phyloP scores from a whole-genome alignment of 2,329 filamentous ascomycete species.

The Calonectria hawksworthii region DNA sequence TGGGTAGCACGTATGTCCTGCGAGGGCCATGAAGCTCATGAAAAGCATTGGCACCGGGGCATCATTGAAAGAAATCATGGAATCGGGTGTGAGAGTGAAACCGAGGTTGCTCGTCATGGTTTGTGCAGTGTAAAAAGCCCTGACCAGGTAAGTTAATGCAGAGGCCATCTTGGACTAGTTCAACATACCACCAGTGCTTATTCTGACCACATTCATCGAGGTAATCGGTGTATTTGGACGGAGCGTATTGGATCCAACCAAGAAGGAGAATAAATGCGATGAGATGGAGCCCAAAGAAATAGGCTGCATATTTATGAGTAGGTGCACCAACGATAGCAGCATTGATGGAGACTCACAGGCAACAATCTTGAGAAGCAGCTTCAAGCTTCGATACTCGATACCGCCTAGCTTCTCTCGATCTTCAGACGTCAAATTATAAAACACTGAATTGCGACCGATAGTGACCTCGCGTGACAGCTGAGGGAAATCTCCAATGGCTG shows the following conservation, averaged over 20 bases:
- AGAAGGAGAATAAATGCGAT: slow-evolving; percentile 63
- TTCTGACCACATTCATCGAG: slow-evolving; percentile 55
- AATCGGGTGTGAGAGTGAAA: slow-evolving; percentile 68
- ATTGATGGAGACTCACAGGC: slow-evolving; percentile 46
- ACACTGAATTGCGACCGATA: slow-evolving; percentile 61
- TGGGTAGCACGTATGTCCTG: slow-evolving; percentile 70
- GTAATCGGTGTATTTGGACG: slow-evolving; percentile 57
- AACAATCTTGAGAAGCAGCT: slow-evolving; percentile 62
- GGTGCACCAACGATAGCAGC: background rate
- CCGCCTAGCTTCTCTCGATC: slow-evolving; percentile 63
- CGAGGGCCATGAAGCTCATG: slow-evolving; percentile 63
- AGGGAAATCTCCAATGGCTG: slow-evolving; percentile 49
- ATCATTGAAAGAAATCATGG: slow-evolving; percentile 64
- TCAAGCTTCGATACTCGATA: slow-evolving; percentile 65
- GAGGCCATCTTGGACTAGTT: too few species aligned
- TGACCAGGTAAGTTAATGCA: slow-evolving; percentile 36
- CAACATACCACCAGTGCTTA: slow-evolving; percentile 64
- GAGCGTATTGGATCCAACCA: slow-evolving; percentile 60
- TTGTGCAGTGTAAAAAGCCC: slow-evolving; percentile 64
- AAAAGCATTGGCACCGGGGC: slow-evolving; percentile 60
- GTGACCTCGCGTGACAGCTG: slow-evolving; percentile 58
- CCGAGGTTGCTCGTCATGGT: slow-evolving; percentile 68
- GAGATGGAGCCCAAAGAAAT: slow-evolving; percentile 61
- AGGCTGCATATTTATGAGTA: slow-evolving; percentile 48
- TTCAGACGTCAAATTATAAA: slow-evolving; percentile 56